phyloP scores from a whole-genome alignment of 2,329 filamentous ascomycete species.

The Polychaeton citri region DNA sequence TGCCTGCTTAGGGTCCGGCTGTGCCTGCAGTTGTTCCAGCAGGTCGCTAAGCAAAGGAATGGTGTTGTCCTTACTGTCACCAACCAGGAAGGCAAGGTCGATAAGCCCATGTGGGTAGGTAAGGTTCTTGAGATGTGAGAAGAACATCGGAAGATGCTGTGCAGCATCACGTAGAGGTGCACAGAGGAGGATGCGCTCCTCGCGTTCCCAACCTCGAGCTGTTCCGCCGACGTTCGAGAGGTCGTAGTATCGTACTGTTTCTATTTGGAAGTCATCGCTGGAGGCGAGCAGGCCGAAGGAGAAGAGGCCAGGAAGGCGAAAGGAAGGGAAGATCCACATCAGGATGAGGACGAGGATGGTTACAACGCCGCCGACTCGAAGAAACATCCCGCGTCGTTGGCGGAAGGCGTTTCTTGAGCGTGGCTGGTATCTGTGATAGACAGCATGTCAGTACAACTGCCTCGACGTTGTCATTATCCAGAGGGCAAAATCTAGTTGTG shows the following conservation, averaged over 20 bases:
- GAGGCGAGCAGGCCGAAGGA: slow-evolving; percentile 56
- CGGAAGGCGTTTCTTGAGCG: slow-evolving; percentile 56
- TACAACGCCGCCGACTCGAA: slow-evolving; percentile 49
- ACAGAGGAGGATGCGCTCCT: slow-evolving; percentile 88
- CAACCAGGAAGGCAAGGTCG: slow-evolving; percentile 91
- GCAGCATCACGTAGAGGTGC: slow-evolving; percentile 89
- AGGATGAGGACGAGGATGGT: slow-evolving; percentile 46
- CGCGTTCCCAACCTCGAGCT: slow-evolving; percentile 85
- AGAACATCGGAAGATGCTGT: slow-evolving; percentile 92
- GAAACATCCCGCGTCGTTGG: slow-evolving; percentile 58
- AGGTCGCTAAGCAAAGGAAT: slow-evolving; percentile 61
- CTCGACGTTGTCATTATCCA: too few species aligned
- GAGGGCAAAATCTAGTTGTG: slow-evolving; percentile 13
- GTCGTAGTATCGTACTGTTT: slow-evolving; percentile 96
- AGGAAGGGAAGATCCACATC: slow-evolving; percentile 64
- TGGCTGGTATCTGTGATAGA: slow-evolving; percentile 72
- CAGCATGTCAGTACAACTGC: too few species aligned
- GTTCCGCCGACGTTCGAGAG: slow-evolving; percentile 83
- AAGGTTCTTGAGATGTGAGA: slow-evolving; percentile 89
- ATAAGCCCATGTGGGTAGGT: slow-evolving; percentile 96
- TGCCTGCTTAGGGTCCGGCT: slow-evolving; percentile 64
- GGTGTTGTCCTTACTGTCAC: slow-evolving; percentile 90
- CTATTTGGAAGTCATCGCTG: slow-evolving; percentile 61
- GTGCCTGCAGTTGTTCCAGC: slow-evolving; percentile 65
- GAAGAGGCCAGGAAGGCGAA: slow-evolving; percentile 46